Evolutionary conservation across 257 asterid species (phyloP).

Genomic region (Asclepias syriaca): DNA sequence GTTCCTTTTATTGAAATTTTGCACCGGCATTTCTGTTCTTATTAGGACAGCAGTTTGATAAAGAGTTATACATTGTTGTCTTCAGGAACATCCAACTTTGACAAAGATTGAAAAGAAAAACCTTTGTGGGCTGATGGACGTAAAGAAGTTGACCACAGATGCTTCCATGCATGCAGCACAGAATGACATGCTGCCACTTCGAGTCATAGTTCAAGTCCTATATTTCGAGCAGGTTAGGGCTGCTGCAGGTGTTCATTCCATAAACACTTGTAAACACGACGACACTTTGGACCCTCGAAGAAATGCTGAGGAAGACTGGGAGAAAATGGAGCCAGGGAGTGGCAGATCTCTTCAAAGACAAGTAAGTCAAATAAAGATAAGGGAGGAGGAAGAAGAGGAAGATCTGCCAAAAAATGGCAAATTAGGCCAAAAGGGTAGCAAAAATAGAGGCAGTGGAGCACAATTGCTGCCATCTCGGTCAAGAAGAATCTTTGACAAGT

Average conservation of each 20-base stretch:
- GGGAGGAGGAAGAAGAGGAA: conserved; percentile 44
- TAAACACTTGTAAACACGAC: conserved; percentile 18
- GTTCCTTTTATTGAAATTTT: neutral
- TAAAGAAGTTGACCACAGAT: conserved; percentile 54
- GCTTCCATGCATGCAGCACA: conserved; percentile 91
- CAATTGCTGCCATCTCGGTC: conserved; percentile 85
- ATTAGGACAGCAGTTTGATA: neutral
- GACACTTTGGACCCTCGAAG: conserved; percentile 31
- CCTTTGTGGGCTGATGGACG: conserved; percentile 70
- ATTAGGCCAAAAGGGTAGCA: conserved; percentile 43
- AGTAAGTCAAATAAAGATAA: conserved; percentile 45
- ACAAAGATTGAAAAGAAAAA: conserved; percentile 68
- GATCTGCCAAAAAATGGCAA: conserved; percentile 32
- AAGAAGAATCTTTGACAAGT: conserved; percentile 71
- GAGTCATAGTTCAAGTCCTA: conserved; percentile 75
- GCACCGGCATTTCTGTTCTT: too few species aligned
- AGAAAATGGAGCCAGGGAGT: conserved; percentile 31
- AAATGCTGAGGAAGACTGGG: conserved; percentile 38
- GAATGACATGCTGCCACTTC: conserved; percentile 78
- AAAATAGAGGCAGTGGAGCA: conserved; percentile 40
- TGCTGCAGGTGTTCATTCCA: conserved; percentile 36
- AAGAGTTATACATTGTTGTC: neutral
- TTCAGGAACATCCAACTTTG: conserved; percentile 56
- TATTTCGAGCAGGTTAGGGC: conserved; percentile 72
- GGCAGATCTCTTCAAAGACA: conserved; percentile 41